These are phyloP conservation scores for Sanghuangporus weigelae DNA, from an alignment of 1,284 basidiomycete species.

Conservation along the genomic window DNA sequence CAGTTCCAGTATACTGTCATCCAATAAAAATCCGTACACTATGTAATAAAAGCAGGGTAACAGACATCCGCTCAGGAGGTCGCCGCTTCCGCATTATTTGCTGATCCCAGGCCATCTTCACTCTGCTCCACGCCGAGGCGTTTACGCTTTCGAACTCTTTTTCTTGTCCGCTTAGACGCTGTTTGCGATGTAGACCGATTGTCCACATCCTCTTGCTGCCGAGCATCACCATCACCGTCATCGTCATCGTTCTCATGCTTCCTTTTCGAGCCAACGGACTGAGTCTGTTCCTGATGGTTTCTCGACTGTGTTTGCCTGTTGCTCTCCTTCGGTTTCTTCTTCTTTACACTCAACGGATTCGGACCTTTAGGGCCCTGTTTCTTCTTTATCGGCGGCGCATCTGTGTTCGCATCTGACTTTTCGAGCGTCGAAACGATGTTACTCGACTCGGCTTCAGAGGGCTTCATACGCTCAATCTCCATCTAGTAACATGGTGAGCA, in stretches of 20 bases:
- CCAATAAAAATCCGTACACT: too few species aligned
- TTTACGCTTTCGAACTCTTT: not conserved
- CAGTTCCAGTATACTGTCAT: not conserved
- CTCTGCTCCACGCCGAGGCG: not conserved
- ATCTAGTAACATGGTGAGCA: constrained; percentile 31
- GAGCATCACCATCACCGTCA: not conserved
- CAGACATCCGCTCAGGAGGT: not conserved
- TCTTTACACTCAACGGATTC: constrained; percentile 91
- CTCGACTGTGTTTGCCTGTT: not conserved
- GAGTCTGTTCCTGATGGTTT: not conserved
- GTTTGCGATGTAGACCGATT: not conserved
- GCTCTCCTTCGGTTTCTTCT: constrained; percentile 51
- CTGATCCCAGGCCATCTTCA: not conserved
- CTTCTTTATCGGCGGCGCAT: constrained; percentile 48
- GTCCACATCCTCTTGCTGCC: not conserved
- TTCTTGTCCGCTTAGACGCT: not conserved
- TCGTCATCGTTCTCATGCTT: constrained; percentile 5
- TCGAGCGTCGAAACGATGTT: constrained; percentile 31
- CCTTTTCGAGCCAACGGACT: constrained; percentile 2
- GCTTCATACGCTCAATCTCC: constrained; percentile 49
- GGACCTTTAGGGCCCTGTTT: constrained; percentile 78
- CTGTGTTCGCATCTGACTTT: constrained; percentile 14
- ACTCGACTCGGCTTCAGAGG: constrained; percentile 41
- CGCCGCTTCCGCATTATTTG: not conserved
- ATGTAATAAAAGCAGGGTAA: not conserved